Conservation (phyloP, 176 grass and related monocot species). For the Triticum aestivum region IWGSC_CS_RefSeq_v2.1 NC_057803.1:434604374-434604873, state of each 20-base stretch:
- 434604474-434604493: background rate
- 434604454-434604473: too few relatives aligned
- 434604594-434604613: background rate
- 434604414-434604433: too few relatives aligned
- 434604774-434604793: background rate
- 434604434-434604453: too few relatives aligned
- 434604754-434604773: background rate
- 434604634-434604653: background rate
- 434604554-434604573: background rate
- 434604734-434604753: background rate
- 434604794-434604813: slow-evolving; percentile 11
- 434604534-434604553: background rate
- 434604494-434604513: background rate
- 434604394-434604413: too few relatives aligned
- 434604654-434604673: background rate
- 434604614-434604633: slow-evolving; percentile 1
- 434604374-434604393: too few relatives aligned
- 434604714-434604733: background rate
- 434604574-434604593: background rate
- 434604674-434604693: background rate
- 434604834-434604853: too few relatives aligned
- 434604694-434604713: background rate
- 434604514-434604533: background rate
- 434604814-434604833: too few relatives aligned
- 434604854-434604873: too few relatives aligned